A percentile compares a stretch with the other conserved stretches of the same genome.
Evolutionary conservation across 139 green algal species (phyloP).

Genomic region (Yamagishiella unicocca): DNA sequence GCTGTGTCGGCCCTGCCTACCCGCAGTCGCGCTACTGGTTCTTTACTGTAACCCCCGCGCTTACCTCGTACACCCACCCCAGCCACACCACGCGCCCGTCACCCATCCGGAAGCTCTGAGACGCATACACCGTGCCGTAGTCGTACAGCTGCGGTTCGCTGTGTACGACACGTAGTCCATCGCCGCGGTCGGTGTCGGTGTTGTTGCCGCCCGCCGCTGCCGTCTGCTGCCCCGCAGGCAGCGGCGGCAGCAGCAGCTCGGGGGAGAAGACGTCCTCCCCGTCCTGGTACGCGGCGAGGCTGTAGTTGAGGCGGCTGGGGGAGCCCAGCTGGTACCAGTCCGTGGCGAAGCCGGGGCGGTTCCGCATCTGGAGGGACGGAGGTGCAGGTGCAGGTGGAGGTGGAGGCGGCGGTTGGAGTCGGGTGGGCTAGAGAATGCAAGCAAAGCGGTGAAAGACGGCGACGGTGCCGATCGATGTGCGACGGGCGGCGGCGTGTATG

Average conservation of each 20-base stretch:
- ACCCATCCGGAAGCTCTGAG: conserved; percentile 44
- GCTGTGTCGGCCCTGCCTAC: not conserved
- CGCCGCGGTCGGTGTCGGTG: not conserved
- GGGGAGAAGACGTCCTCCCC: conserved; percentile 26
- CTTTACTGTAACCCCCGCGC: not conserved
- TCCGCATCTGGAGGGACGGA: conserved; percentile 34
- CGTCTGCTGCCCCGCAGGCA: not conserved
- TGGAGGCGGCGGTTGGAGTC: not conserved
- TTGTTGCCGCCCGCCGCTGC: not conserved
- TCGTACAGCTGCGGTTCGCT: conserved; percentile 44
- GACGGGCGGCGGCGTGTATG: too few species aligned
- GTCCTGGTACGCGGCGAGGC: conserved; percentile 5
- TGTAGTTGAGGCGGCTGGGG: conserved; percentile 48
- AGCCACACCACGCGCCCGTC: conserved; percentile 55
- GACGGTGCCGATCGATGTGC: too few species aligned
- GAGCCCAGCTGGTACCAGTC: conserved; percentile 62
- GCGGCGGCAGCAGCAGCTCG: conserved; percentile 28
- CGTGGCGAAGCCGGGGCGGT: conserved; percentile 41
- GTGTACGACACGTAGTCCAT: not conserved
- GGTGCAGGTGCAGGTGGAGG: not conserved
- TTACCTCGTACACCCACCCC: conserved; percentile 62
- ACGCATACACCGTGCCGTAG: conserved; percentile 63
- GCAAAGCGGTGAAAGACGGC: too few species aligned
- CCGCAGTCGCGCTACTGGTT: not conserved
- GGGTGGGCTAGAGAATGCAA: too few species aligned